Percentiles rank a stretch among this genome's conserved stretches.
These are phyloP conservation scores for Termitomyces sp. DNA, from an alignment of 1,284 basidiomycete genomes.

Conservation along the genomic window DNA sequence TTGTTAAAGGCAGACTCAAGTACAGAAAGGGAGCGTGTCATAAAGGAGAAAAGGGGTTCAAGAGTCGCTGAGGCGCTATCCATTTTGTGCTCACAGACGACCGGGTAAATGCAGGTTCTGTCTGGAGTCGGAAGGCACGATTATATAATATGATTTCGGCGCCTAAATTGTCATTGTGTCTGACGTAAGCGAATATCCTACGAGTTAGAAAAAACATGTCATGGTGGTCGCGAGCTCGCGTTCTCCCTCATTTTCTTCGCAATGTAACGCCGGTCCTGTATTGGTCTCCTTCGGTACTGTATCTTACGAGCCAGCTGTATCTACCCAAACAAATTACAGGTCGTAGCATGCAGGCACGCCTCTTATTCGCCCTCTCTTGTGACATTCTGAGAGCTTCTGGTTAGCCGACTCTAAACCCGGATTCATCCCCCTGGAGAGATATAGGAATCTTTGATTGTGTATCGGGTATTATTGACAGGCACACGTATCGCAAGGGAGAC, in stretches of 20 bases:
- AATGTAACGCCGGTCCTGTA: conserved; percentile 28
- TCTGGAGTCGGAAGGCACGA: background rate
- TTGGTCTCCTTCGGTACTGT: conserved; percentile 54
- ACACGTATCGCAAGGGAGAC: conserved; percentile 50
- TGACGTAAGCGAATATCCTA: background rate
- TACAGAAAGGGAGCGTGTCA: conserved; percentile 50
- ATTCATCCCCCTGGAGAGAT: conserved; percentile 56
- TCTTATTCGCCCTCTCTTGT: background rate
- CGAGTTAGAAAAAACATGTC: background rate
- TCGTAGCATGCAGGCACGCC: conserved; percentile 69
- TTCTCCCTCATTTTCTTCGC: background rate
- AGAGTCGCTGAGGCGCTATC: conserved; percentile 34
- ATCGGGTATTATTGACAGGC: conserved; percentile 30
- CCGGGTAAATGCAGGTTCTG: background rate
- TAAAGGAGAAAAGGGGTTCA: conserved; percentile 56
- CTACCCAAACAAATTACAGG: conserved; percentile 54
- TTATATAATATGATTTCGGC: conserved; percentile 1
- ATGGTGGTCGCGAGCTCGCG: conserved; percentile 6
- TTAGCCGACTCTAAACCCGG: conserved; percentile 76
- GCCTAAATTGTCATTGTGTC: background rate
- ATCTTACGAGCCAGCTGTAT: conserved; percentile 47
- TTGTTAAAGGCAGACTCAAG: conserved; percentile 62
- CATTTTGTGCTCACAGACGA: conserved; percentile 15
- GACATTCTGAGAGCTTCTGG: conserved; percentile 23
- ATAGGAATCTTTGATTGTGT: conserved; percentile 58